A percentile compares a stretch with the other conserved stretches of the same genome.
Conservation (phyloP, 768 basidiomycete species). For the Suillus brevipes region DNA sequence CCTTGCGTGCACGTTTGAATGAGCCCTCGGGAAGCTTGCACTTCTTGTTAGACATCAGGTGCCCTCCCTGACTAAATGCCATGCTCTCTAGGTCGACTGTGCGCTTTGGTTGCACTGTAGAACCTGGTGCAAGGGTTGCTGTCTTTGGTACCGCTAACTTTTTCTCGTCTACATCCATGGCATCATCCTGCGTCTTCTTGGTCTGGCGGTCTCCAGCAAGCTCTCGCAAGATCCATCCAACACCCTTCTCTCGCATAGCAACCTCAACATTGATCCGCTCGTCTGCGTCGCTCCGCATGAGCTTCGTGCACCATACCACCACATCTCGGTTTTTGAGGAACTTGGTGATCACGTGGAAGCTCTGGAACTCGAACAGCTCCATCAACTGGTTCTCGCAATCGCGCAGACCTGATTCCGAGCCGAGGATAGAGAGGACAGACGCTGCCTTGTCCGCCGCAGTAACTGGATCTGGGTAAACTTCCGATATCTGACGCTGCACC, state of each 20-base stretch:
- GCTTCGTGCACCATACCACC: slow-evolving; percentile 96
- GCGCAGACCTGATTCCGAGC: slow-evolving; percentile 82
- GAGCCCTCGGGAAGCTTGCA: slow-evolving; percentile 97
- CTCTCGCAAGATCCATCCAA: slow-evolving; percentile 93
- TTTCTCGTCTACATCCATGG: slow-evolving; percentile 80
- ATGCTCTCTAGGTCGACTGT: slow-evolving; percentile 89
- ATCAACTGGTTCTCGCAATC: slow-evolving; percentile 96
- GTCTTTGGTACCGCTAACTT: slow-evolving; percentile 65
- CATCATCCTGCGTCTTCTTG: slow-evolving; percentile 50
- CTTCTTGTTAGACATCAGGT: slow-evolving; percentile 98
- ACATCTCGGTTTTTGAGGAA: slow-evolving; percentile 96
- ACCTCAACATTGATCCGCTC: slow-evolving; percentile 93
- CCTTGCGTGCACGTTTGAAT: slow-evolving; percentile 94
- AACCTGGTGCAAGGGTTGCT: slow-evolving; percentile 84
- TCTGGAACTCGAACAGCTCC: slow-evolving; percentile 93
- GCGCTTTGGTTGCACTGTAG: slow-evolving; percentile 80
- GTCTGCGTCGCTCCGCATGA: slow-evolving; percentile 85
- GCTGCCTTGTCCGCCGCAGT: slow-evolving; percentile 92
- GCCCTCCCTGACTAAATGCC: slow-evolving; percentile 96
- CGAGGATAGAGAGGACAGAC: slow-evolving; percentile 79
- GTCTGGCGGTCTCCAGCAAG: slow-evolving; percentile 78
- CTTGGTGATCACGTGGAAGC: slow-evolving; percentile 85
- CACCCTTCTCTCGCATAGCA: slow-evolving; percentile 95
- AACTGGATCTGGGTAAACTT: slow-evolving; percentile 91
- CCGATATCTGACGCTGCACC: slow-evolving; percentile 93